Evolutionary conservation across 1,139 yeast genomes (phyloP).

Genomic region (Pichia sp.): DNA sequence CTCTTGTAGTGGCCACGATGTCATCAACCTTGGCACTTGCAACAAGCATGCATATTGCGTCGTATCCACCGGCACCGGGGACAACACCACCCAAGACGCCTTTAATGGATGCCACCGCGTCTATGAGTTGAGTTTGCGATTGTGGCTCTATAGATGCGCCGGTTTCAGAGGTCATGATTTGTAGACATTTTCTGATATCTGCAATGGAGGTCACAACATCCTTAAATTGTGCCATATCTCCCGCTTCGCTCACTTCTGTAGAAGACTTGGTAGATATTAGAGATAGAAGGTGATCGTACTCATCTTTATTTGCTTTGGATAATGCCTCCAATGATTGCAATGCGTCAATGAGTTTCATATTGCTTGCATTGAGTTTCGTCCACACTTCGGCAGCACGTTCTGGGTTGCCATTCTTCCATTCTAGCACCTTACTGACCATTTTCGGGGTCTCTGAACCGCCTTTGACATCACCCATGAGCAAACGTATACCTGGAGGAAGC

Average conservation of each 20-base stretch:
- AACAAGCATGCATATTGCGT: conserved; percentile 75
- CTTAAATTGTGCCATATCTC: conserved; percentile 4
- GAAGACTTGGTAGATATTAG: background rate
- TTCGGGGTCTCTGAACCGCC: conserved; percentile 95
- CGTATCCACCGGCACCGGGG: conserved; percentile 98
- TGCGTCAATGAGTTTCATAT: conserved; percentile 46
- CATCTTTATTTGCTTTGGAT: conserved; percentile 11
- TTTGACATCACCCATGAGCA: conserved; percentile 88
- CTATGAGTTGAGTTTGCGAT: conserved; percentile 65
- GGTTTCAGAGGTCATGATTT: conserved; percentile 52
- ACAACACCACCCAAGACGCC: conserved; percentile 94
- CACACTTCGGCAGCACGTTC: conserved; percentile 48
- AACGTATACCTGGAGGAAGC: conserved; percentile 58
- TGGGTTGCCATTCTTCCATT: conserved; percentile 57
- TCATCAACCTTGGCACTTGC: conserved; percentile 37
- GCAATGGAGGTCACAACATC: conserved; percentile 33
- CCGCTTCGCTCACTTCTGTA: background rate
- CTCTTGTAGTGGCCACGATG: conserved; percentile 32
- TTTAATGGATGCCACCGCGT: conserved; percentile 44
- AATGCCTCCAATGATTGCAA: conserved; percentile 36
- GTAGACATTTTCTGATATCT: conserved; percentile 48
- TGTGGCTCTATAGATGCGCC: conserved; percentile 88
- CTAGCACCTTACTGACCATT: conserved; percentile 65
- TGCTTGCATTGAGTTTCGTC: conserved; percentile 47
- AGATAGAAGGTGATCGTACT: background rate